phyloP scores from a whole-genome alignment of 2,329 filamentous ascomycete genomes.

The Aspergillus quadricinctus region DNA sequence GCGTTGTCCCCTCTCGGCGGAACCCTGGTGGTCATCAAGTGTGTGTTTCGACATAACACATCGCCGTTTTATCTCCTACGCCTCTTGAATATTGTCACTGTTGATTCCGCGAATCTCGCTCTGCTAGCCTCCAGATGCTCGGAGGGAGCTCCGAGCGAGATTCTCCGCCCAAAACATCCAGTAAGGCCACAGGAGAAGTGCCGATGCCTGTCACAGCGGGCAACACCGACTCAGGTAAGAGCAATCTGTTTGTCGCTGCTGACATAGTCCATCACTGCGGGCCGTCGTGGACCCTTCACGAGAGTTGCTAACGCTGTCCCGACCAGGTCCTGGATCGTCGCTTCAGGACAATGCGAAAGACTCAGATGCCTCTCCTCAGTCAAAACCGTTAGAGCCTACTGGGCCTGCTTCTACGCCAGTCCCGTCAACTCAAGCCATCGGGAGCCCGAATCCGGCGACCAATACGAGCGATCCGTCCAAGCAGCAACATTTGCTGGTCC shows the following conservation, averaged over 20 bases:
- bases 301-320: conserved; percentile 9
- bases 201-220: conserved; percentile 31
- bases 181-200: conserved; percentile 26
- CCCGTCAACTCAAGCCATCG: conserved; percentile 15
- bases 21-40: conserved; percentile 19
- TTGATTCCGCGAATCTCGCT: conserved; percentile 15
- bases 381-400: conserved; percentile 13
- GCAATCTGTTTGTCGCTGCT: neutral
- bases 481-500: conserved; percentile 35
- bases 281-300: neutral
- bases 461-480: conserved; percentile 25
- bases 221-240: conserved; percentile 27
- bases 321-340: conserved; percentile 23
- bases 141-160: conserved; percentile 30
- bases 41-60: conserved; percentile 7
- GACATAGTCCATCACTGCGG: neutral
- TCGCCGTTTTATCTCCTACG: conserved; percentile 4
- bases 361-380: conserved; percentile 20
- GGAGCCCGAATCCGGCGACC: conserved; percentile 11
- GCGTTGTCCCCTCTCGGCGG: conserved; percentile 17
- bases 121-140: conserved; percentile 29
- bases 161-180: conserved; percentile 27
- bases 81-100: conserved; percentile 4
- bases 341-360: conserved; percentile 18
- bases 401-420: conserved; percentile 8